A percentile compares a stretch with the other conserved stretches of the same genome.
Conservation (phyloP, 2,329 filamentous ascomycete species). For the Lithohypha guttulata region DNA sequence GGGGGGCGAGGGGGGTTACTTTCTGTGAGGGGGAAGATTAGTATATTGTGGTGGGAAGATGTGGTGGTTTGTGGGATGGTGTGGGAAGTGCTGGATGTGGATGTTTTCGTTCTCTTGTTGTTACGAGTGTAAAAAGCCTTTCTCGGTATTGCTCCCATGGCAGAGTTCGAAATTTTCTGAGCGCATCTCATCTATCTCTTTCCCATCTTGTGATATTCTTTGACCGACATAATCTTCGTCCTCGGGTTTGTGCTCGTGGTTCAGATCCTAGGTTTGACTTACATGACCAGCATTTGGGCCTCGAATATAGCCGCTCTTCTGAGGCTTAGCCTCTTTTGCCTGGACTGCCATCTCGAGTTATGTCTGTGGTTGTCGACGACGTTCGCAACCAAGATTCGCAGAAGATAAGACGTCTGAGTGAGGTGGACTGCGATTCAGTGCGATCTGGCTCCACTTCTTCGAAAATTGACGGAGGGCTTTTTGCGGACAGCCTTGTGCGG, state of each 20-base stretch:
- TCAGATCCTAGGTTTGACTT: slow-evolving; percentile 32
- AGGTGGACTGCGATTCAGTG: too few species aligned
- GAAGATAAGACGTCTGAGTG: too few species aligned
- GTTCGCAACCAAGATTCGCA: too few species aligned
- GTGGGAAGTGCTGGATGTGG: not conserved
- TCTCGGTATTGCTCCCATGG: slow-evolving; percentile 1
- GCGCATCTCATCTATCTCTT: not conserved
- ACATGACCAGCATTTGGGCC: slow-evolving; percentile 58
- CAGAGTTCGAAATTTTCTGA: not conserved
- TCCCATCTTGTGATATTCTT: too few species aligned
- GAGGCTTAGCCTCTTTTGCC: slow-evolving; percentile 9
- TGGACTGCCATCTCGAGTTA: slow-evolving; percentile 30
- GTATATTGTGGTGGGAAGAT: not conserved
- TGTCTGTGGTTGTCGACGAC: too few species aligned
- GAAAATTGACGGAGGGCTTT: too few species aligned
- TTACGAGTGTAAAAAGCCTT: too few species aligned
- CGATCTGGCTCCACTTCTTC: too few species aligned
- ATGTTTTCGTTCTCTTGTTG: too few species aligned
- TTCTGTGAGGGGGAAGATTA: slow-evolving; percentile 47
- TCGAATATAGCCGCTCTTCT: slow-evolving; percentile 42
- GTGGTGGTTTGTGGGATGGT: not conserved
- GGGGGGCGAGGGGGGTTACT: slow-evolving; percentile 67
- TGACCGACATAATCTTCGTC: too few species aligned
- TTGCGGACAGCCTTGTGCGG: too few species aligned
- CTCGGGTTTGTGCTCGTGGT: not conserved